Evolutionary conservation across 1,284 basidiomycete genomes (phyloP), one percentile per base, ranked within the genome.

Genomic region (Irpex sp.): DNA sequence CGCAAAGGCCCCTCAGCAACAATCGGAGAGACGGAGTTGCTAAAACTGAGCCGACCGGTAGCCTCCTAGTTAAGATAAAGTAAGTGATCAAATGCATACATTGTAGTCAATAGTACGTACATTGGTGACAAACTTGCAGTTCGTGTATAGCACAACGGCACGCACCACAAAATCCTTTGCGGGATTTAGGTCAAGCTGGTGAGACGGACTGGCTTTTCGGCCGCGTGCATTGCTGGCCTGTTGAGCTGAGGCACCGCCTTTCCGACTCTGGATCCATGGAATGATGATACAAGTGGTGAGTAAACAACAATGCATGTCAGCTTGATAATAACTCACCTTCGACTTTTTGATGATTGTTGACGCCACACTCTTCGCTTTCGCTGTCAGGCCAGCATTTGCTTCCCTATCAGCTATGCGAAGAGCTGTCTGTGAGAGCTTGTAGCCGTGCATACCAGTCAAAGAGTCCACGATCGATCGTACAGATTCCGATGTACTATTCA

Each of bases 151-250:
- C 17, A 51, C 56, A 7, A 47, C 31, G 11, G 17, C 5, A 49
- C 58, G 61, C 37, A 56, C 35, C 43, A 58, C 31, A 39, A 58
- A 46, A 53, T 50, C 37, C 51, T 50, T 15, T 58, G 56, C 56
- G 37, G 58, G 49, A 26, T 17, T 51, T 51, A 9, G 49, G 9
- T 51, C 21, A 19, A 19, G 7, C 13, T 9, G 39, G 15, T 2
- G 39, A 43, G 39, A 51, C 17, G 49, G 17, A 26, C 26, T 26
- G 2, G 26, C 26, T 26, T 26, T 26, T 26, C 4, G 26, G 26
- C 26, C 26, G 26, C 26, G 26, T 26, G 26, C 26, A 26, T 26
- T 26, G 26, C 26, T 26, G 26, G 26, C 26, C 26, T 26, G 26
- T 26, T 26, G 26, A 26, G 26, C 26, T 51, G 21, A 51, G 49